Percentiles rank a stretch among this genome's conserved stretches.
These are phyloP conservation scores for Malania oleifera DNA, from an alignment of 164 flowering plant genomes.

Conservation along the genomic window DNA sequence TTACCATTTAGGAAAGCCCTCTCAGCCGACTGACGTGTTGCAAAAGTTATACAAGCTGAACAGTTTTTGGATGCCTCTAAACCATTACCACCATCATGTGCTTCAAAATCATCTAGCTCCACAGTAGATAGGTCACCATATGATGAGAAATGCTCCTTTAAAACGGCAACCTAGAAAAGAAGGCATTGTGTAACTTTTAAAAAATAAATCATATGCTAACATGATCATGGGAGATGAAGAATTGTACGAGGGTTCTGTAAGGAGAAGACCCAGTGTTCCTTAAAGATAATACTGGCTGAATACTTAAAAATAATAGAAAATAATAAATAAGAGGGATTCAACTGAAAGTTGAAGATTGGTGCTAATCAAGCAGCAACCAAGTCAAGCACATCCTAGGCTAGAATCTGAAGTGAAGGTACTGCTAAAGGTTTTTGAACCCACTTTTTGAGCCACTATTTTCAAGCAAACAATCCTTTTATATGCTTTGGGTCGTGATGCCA, in stretches of 20 bases:
- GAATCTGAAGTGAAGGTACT: too few species aligned
- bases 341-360: too few species aligned
- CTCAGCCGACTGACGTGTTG: constrained; percentile 73
- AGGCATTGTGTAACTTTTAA: neutral
- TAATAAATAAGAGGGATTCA: too few species aligned
- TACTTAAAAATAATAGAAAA: too few species aligned
- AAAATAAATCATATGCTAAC: neutral
- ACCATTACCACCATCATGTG: constrained; percentile 15
- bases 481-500: too few species aligned
- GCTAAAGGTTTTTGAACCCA: too few species aligned
- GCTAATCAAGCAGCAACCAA: too few species aligned
- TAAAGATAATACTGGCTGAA: too few species aligned
- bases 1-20: constrained; percentile 71
- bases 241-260: neutral
- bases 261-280: neutral
- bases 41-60: constrained; percentile 53
- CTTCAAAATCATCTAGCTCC: constrained; percentile 55
- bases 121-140: constrained; percentile 65
- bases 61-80: constrained; percentile 24
- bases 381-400: too few species aligned
- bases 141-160: constrained; percentile 75
- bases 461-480: too few species aligned
- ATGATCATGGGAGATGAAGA: neutral
- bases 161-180: constrained; percentile 44
- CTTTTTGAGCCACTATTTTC: too few species aligned